Conservation (phyloP, 1,139 yeast species). For the Blastobotrys illinoisensis region DNA sequence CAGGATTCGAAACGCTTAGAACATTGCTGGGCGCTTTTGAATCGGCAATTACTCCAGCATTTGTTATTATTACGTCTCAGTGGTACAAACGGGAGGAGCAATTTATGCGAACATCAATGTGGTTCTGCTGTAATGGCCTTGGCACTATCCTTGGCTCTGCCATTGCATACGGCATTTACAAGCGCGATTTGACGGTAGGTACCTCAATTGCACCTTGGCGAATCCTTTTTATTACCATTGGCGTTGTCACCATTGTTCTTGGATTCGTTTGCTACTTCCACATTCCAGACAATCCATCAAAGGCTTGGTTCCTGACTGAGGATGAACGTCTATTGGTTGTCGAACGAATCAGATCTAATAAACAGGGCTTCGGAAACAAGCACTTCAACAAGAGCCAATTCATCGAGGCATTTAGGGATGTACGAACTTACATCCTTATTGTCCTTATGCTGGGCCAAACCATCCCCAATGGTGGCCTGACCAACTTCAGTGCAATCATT, state of each 20-base stretch:
- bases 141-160: slow-evolving; percentile 34
- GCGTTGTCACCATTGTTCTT: slow-evolving; percentile 48
- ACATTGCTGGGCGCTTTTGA: slow-evolving; percentile 55
- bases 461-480: slow-evolving; percentile 50
- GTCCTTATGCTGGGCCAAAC: slow-evolving; percentile 39
- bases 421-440: slow-evolving; percentile 47
- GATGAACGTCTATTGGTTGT: slow-evolving; percentile 48
- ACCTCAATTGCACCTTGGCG: slow-evolving; percentile 50
- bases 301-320: slow-evolving; percentile 47
- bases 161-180: slow-evolving; percentile 37
- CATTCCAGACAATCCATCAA: slow-evolving; percentile 49
- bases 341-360: slow-evolving; percentile 42
- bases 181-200: slow-evolving; percentile 36
- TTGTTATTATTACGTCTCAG: slow-evolving; percentile 23
- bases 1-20: slow-evolving; percentile 51
- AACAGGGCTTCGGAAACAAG: slow-evolving; percentile 52
- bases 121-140: slow-evolving; percentile 40
- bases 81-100: slow-evolving; percentile 31
- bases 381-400: slow-evolving; percentile 51
- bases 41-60: slow-evolving; percentile 53
- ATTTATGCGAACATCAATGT: slow-evolving; percentile 49
- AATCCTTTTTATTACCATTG: slow-evolving; percentile 56
- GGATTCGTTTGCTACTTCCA: slow-evolving; percentile 40
- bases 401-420: slow-evolving; percentile 37
- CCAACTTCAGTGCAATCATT: slow-evolving; percentile 42